Percentiles rank a stretch among this genome's conserved stretches.
Conservation (phyloP, 2,329 filamentous ascomycete genomes). For the Orbilia javanica region DNA sequence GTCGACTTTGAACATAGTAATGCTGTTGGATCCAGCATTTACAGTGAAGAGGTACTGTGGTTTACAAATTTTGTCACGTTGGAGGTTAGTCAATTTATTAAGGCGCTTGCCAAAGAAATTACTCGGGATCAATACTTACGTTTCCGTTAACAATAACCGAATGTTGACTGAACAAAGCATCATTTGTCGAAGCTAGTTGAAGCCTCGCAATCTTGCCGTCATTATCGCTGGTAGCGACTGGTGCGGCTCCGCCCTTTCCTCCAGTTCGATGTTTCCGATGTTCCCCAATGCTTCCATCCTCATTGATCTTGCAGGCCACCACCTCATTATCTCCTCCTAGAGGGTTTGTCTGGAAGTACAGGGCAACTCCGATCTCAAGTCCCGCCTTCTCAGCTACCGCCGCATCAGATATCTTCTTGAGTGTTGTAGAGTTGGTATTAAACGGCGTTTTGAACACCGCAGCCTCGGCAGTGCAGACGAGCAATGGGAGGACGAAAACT, state of each 20-base stretch:
- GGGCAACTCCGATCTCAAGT: constrained; percentile 4
- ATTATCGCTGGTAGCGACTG: not conserved
- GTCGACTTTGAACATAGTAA: constrained; percentile 69
- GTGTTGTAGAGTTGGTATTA: constrained; percentile 6
- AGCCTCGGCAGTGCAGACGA: constrained; percentile 12
- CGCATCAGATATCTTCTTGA: not conserved
- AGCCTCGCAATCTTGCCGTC: constrained; percentile 10
- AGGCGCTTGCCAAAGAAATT: not conserved
- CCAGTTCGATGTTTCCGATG: constrained; percentile 36
- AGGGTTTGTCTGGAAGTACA: constrained; percentile 51
- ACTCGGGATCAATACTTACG: constrained; percentile 9
- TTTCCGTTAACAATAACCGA: constrained; percentile 35
- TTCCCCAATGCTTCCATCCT: constrained; percentile 14
- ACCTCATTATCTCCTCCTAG: constrained; percentile 33
- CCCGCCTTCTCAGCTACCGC: not conserved
- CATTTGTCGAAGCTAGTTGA: constrained; percentile 21
- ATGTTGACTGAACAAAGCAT: constrained; percentile 46
- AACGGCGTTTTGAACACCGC: constrained; percentile 28
- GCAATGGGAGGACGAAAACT: constrained; percentile 20
- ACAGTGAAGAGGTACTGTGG: constrained; percentile 69
- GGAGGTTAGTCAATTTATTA: not conserved
- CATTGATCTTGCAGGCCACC: constrained; percentile 30
- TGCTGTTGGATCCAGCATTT: constrained; percentile 70
- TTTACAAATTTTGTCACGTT: not conserved
- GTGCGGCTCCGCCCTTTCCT: constrained; percentile 34